Base-by-base conservation (phyloP, 1,284 basidiomycete genomes). In the Pyrrhoderma lamaoense region DNA sequence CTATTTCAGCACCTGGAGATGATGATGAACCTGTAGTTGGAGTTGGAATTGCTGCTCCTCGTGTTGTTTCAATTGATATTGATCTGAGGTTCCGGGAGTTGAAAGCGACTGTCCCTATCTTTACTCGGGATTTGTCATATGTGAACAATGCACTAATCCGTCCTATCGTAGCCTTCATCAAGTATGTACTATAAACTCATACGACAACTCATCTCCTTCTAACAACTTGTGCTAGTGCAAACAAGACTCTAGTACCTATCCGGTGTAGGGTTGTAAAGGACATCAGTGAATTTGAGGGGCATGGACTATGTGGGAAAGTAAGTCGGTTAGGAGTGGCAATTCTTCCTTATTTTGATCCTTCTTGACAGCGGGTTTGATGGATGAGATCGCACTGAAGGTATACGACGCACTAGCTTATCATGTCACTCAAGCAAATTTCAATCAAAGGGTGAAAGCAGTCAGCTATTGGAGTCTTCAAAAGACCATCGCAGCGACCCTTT, bases 101-200 rank as follows among this genome's bases (percentile, higher is more conserved):
- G 66, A 98, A 98, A 68, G 95, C 95, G 27, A 89, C 85, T 9
- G 92, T 99, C 14, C 96, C 95, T 1, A 77, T 94, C 40, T 96
- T 93, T 68, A 85, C 89, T 25, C 76, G 74, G 42, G 89, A 94
- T 60, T 65, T 99, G 52, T 92, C 89, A 49, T 92, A 97, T 63
- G 86, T 89, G 56, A 95, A 95, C 62, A 92, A 88, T 63, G 96
- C 95, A n/a, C 73, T 99, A 27, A 89, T 97, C 39, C 71, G 96
- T 53, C 95, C 96, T 3, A 98, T 99, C 57, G 96, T 99, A 3
- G 94, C 93, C 0, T 99, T 99, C 64, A 96, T 99, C 81, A 96
- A 96, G 89, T 93, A 60, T 57, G 85, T 71, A n/a, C n/a, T n/a
- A n/a, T n/a, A n/a, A n/a, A n/a, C n/a, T n/a, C 1, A 23, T 14